A percentile compares a stretch with the other conserved stretches of the same genome.
Conservation (phyloP, 2,329 filamentous ascomycete species). For the Fusarium nygamai region DNA sequence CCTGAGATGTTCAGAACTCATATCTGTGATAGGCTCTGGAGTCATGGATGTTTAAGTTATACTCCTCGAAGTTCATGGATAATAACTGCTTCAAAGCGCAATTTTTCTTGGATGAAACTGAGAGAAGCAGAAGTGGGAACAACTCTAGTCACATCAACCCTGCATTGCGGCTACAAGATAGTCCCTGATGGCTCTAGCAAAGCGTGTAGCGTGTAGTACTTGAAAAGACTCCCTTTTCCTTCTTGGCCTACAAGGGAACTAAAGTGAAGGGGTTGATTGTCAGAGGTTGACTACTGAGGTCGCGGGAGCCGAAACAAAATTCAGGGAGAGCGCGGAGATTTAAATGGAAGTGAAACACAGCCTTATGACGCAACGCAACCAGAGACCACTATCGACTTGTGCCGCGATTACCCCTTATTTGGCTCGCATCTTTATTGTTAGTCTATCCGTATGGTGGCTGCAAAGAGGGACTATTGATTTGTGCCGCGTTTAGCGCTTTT, state of each 20-base stretch:
- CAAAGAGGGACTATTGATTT: not conserved
- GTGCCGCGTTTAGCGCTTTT: not conserved
- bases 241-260: too few species aligned
- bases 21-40: not conserved
- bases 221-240: not conserved
- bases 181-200: too few species aligned
- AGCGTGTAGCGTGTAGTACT: not conserved
- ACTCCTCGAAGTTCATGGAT: rapidly evolving
- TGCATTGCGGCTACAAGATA: not conserved
- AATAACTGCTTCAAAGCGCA: not conserved
- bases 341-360: not conserved
- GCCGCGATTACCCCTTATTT: not conserved
- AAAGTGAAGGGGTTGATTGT: not conserved
- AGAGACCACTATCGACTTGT: not conserved
- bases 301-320: not conserved
- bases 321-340: not conserved
- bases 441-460: not conserved
- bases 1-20: not conserved
- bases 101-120: rapidly evolving
- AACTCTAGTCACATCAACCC: not conserved
- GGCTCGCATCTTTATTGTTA: not conserved
- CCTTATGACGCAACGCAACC: not conserved
- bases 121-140: not conserved
- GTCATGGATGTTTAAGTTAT: too few species aligned
- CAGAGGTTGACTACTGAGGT: not conserved